A percentile compares a stretch with the other conserved stretches of the same genome.
phyloP scores from a whole-genome alignment of 192 early-diverging fungal genomes.

The Coemansia sp. region DNA sequence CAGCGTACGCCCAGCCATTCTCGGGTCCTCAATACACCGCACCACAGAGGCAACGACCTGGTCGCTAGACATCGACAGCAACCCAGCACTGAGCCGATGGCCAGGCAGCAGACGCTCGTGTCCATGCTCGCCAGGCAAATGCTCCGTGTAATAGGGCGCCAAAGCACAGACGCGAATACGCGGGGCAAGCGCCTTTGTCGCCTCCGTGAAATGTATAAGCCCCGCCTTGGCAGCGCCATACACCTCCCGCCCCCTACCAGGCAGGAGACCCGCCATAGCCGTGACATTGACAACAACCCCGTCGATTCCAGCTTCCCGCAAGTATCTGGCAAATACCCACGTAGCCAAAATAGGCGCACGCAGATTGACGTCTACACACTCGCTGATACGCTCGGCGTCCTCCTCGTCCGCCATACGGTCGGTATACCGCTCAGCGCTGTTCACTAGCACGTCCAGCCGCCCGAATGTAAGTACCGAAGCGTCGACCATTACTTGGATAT shows the following conservation, averaged over 20 bases:
- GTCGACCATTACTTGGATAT: constrained; percentile 37
- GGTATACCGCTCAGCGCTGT: constrained; percentile 30
- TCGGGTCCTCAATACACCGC: constrained; percentile 43
- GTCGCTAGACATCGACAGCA: constrained; percentile 38
- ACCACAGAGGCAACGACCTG: constrained; percentile 44
- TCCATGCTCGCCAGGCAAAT: not conserved
- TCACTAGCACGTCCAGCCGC: constrained; percentile 35
- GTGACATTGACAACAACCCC: constrained; percentile 41
- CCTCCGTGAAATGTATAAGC: constrained; percentile 43
- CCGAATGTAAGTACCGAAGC: constrained; percentile 44
- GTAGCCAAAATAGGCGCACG: constrained; percentile 35
- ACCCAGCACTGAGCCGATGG: constrained; percentile 24
- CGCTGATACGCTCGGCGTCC: constrained; percentile 25
- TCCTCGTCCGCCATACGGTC: constrained; percentile 21
- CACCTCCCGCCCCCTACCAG: constrained; percentile 24
- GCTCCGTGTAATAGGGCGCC: constrained; percentile 38
- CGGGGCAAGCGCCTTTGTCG: constrained; percentile 16
- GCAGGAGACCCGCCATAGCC: constrained; percentile 37
- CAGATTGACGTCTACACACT: constrained; percentile 32
- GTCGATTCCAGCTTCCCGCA: constrained; percentile 16
- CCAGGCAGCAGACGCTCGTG: constrained; percentile 39
- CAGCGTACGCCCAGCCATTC: constrained; percentile 34
- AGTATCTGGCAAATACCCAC: constrained; percentile 37
- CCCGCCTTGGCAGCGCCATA: constrained; percentile 40
- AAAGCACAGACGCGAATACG: constrained; percentile 31